Conservation (phyloP, 1,284 basidiomycete species). For the Inonotus obliquus region DNA sequence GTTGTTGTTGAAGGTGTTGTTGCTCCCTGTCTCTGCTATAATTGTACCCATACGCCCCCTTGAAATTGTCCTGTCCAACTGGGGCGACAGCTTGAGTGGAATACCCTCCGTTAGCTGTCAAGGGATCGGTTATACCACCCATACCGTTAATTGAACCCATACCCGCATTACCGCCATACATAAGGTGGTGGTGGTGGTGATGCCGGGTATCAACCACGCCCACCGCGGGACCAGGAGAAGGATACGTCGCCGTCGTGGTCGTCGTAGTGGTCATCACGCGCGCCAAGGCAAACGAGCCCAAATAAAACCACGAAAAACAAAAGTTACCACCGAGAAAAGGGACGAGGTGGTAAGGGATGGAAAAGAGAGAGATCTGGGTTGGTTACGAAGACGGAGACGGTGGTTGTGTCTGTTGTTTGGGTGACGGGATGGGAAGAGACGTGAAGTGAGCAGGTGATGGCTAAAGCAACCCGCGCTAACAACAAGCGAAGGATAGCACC, state of each 20-base stretch:
- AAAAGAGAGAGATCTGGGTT: not conserved
- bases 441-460: not conserved
- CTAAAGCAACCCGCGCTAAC: not conserved
- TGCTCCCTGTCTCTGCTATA: slow-evolving; percentile 5
- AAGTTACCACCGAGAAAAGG: not conserved
- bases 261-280: not conserved
- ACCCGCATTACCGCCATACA: not conserved
- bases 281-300: not conserved
- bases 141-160: not conserved
- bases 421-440: not conserved
- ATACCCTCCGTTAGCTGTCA: not conserved
- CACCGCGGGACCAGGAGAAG: not conserved
- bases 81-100: not conserved
- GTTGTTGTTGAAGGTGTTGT: not conserved
- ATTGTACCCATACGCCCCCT: not conserved
- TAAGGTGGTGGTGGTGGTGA: not conserved
- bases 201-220: not conserved
- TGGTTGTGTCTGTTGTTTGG: not conserved
- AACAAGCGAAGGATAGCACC: not conserved
- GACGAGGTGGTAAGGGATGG: not conserved
- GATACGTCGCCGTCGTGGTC: slow-evolving; percentile 8
- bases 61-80: not conserved
- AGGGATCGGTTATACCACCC: not conserved
- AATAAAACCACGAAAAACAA: not conserved
- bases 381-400: not conserved